Evolutionary conservation across 2,329 filamentous ascomycete genomes (phyloP).

Genomic region (Cytospora piceae): DNA sequence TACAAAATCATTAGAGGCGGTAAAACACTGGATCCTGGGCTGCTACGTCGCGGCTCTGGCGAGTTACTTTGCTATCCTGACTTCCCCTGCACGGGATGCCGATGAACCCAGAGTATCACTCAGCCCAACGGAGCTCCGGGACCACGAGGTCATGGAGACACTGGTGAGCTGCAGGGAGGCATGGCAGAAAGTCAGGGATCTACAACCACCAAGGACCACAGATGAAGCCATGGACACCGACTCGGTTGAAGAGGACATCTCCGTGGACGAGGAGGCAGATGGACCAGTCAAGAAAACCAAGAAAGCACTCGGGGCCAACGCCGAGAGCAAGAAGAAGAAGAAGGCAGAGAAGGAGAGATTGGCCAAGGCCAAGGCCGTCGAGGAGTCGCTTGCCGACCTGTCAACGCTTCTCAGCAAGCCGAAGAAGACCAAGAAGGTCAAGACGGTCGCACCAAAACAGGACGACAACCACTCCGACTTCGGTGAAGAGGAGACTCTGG

Average conservation of each 20-base stretch:
- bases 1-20: slow-evolving; percentile 59
- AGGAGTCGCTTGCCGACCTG: slow-evolving; percentile 72
- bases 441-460: slow-evolving; percentile 41
- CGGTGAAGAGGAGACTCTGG: slow-evolving; percentile 83
- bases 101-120: slow-evolving; percentile 61
- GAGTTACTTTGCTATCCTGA: slow-evolving; percentile 95
- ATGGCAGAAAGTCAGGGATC: slow-evolving; percentile 74
- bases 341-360: slow-evolving; percentile 44
- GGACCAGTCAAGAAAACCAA: slow-evolving; percentile 42
- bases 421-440: slow-evolving; percentile 47
- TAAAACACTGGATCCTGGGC: slow-evolving; percentile 79
- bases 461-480: slow-evolving; percentile 80
- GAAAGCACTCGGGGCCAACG: slow-evolving; percentile 30
- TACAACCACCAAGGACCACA: slow-evolving; percentile 53
- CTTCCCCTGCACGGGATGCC: slow-evolving; percentile 71
- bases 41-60: slow-evolving; percentile 85
- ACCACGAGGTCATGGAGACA: slow-evolving; percentile 89
- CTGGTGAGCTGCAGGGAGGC: slow-evolving; percentile 78
- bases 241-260: slow-evolving; percentile 37
- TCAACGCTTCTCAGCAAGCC: slow-evolving; percentile 61
- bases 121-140: slow-evolving; percentile 77
- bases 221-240: slow-evolving; percentile 33
- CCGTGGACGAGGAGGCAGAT: slow-evolving; percentile 37
- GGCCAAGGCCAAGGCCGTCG: slow-evolving; percentile 60
- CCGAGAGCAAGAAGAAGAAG: slow-evolving; percentile 41